These are phyloP conservation scores for Hebeloma cylindrosporum DNA, from an alignment of 768 basidiomycete species.

Conservation along the genomic window DNA sequence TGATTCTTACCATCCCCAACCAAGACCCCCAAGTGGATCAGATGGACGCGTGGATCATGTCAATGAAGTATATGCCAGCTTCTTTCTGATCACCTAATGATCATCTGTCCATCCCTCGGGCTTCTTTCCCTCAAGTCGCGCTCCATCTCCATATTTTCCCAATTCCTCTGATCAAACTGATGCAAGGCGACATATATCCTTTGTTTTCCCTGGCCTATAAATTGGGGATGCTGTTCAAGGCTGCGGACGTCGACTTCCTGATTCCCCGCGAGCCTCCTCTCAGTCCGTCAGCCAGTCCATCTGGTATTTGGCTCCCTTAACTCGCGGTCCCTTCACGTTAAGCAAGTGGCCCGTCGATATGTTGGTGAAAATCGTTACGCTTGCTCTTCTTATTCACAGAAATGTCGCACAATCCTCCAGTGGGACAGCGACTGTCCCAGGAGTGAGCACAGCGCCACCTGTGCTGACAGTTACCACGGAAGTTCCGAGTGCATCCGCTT, in stretches of 20 bases:
- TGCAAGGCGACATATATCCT: slow-evolving; percentile 14
- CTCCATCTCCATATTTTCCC: slow-evolving; percentile 22
- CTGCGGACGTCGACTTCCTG: too few relatives aligned
- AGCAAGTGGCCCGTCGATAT: slow-evolving; percentile 20
- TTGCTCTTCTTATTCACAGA: slow-evolving; percentile 13
- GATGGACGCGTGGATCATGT: slow-evolving; percentile 6
- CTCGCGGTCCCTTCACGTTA: neutral
- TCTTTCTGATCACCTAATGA: slow-evolving; percentile 12
- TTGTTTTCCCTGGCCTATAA: slow-evolving; percentile 13
- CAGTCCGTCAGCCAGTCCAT: too few relatives aligned
- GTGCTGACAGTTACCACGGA: slow-evolving; percentile 56
- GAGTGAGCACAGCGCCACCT: slow-evolving; percentile 18
- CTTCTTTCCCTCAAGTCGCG: slow-evolving; percentile 21
- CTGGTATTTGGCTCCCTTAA: neutral
- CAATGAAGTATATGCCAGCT: neutral
- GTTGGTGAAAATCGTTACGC: slow-evolving; percentile 23
- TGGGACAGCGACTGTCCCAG: slow-evolving; percentile 17
- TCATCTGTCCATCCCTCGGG: slow-evolving; percentile 2
- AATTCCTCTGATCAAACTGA: slow-evolving; percentile 18
- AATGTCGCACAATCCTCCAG: slow-evolving; percentile 12
- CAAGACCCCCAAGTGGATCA: neutral
- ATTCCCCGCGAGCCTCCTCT: too few relatives aligned
- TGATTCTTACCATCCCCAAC: neutral
- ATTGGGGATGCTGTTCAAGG: too few relatives aligned
- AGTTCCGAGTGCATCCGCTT: slow-evolving; percentile 60